Evolutionary conservation across 2,329 filamentous ascomycete species (phyloP).

Genomic region (Podosphaera leucotricha): DNA sequence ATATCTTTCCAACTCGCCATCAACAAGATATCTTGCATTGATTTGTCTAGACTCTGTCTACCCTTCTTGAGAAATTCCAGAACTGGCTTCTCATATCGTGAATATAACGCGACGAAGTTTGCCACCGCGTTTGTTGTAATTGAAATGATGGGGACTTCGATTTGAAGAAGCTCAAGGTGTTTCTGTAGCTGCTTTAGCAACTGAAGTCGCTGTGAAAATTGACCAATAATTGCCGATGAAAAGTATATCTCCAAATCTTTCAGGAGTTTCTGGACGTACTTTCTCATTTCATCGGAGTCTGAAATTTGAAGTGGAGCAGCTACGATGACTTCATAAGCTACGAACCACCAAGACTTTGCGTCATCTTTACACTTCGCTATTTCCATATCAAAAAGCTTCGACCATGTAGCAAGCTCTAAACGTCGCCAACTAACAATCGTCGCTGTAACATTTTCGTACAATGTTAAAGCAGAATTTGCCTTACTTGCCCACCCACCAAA

Average conservation of each 20-base stretch:
- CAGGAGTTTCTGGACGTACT: conserved; percentile 47
- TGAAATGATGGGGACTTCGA: conserved; percentile 32
- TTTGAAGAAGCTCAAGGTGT: conserved; percentile 37
- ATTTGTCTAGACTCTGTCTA: conserved; percentile 60
- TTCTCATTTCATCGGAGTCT: conserved; percentile 32
- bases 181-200: conserved; percentile 41
- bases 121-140: conserved; percentile 39
- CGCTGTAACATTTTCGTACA: conserved; percentile 59
- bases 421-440: conserved; percentile 75
- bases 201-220: conserved; percentile 48
- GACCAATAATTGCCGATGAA: conserved; percentile 52
- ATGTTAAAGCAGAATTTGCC: conserved; percentile 41
- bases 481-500: conserved; percentile 62
- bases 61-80: conserved; percentile 40
- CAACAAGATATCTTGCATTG: conserved; percentile 79
- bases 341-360: conserved; percentile 84
- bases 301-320: conserved; percentile 46
- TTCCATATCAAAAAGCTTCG: conserved; percentile 68
- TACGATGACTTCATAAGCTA: conserved; percentile 78
- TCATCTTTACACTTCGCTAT: conserved; percentile 49
- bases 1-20: conserved; percentile 96
- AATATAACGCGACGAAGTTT: conserved; percentile 58
- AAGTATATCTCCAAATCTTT: conserved; percentile 61
- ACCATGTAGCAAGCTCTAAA: conserved; percentile 81
- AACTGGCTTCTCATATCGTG: conserved; percentile 43